Conservation (phyloP, 2,329 filamentous ascomycete species). For the Achaetomium macrosporum region DNA sequence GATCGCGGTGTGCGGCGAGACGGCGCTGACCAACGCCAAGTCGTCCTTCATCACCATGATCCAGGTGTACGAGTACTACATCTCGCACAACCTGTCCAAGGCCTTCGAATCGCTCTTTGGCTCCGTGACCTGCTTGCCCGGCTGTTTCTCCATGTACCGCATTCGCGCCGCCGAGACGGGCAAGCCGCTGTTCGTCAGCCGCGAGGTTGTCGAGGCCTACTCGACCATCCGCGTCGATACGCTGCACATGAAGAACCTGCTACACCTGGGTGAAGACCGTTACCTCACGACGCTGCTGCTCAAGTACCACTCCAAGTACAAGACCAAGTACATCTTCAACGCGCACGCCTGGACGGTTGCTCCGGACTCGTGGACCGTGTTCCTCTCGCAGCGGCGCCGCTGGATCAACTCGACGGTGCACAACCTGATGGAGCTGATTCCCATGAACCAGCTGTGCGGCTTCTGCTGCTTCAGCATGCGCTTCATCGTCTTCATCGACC, state of each 20-base stretch:
- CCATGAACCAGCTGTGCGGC: constrained; percentile 87
- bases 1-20: constrained; percentile 94
- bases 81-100: constrained; percentile 94
- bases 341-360: constrained; percentile 97
- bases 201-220: constrained; percentile 83
- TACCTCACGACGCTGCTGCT: constrained; percentile 91
- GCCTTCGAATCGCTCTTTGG: constrained; percentile 97
- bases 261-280: constrained; percentile 95
- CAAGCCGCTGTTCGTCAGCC: constrained; percentile 93
- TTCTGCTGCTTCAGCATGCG: constrained; percentile 99
- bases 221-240: constrained; percentile 94
- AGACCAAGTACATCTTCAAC: constrained; percentile 93
- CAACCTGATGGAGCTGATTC: constrained; percentile 93
- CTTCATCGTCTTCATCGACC: constrained; percentile 91
- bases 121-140: constrained; percentile 93
- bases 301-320: constrained; percentile 88
- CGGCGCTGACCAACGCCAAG: constrained; percentile 86
- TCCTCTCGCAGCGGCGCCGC: constrained; percentile 94
- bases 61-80: constrained; percentile 99
- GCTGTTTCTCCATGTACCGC: constrained; percentile 99
- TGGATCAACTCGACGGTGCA: constrained; percentile 99
- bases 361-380: constrained; percentile 87
- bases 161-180: constrained; percentile 90
- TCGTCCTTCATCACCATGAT: constrained; percentile 96
- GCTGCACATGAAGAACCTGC: constrained; percentile 95